Evolutionary conservation across 768 basidiomycete genomes (phyloP).

Genomic region (Amanita phalloides): DNA sequence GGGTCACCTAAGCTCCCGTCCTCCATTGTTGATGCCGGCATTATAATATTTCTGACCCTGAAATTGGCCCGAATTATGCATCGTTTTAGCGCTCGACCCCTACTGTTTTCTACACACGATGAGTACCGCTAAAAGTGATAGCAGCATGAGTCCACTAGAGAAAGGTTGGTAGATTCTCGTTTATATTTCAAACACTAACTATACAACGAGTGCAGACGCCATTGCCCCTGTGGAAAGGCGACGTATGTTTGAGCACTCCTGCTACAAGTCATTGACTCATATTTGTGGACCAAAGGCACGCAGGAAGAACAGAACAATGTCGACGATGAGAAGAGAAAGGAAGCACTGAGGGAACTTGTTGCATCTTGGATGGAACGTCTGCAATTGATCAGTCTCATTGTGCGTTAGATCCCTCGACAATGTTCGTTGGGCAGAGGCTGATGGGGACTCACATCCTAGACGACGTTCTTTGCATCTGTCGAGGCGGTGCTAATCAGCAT

Average conservation of each 20-base stretch:
- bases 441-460: slow-evolving; percentile 21
- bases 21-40: too few relatives aligned
- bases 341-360: slow-evolving; percentile 39
- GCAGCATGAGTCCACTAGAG: not conserved
- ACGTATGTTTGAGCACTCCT: not conserved
- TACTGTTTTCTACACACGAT: not conserved
- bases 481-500: slow-evolving; percentile 41
- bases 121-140: not conserved
- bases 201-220: not conserved
- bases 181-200: not conserved
- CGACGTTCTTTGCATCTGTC: slow-evolving; percentile 52
- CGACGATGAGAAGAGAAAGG: slow-evolving; percentile 33
- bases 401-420: slow-evolving; percentile 1
- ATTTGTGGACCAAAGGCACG: slow-evolving; percentile 8
- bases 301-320: slow-evolving; percentile 38
- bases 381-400: slow-evolving; percentile 46
- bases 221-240: not conserved
- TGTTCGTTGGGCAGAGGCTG: not conserved
- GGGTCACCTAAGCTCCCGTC: not conserved
- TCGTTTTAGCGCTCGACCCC: not conserved
- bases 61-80: not conserved
- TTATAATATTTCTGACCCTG: too few relatives aligned
- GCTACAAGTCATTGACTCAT: not conserved
- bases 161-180: not conserved
- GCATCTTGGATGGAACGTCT: slow-evolving; percentile 54